Base-by-base conservation (phyloP, 768 basidiomycete species). In the Favolaschia claudopus region DNA sequence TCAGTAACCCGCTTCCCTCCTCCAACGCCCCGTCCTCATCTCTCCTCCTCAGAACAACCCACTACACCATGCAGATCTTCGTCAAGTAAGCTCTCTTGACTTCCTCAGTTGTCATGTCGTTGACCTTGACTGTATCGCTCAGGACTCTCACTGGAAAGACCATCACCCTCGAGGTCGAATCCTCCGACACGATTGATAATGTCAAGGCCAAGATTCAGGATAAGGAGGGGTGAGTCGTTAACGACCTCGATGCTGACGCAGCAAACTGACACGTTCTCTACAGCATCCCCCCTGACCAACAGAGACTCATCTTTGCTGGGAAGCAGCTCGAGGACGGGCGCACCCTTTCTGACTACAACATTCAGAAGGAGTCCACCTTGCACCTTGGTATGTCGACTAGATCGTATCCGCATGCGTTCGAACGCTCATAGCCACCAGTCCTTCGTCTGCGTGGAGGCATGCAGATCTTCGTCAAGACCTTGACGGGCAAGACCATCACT, bases 281-380 rank as follows among this genome's bases (percentile, higher is more conserved):
- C 33, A 63, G 60, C 6, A 73, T 77, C 45, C 73, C 74, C 20
- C 74, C 75, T 39, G 73, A 77, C 64, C 73, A 73, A 50, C 27
- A 77, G 85, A 49, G 91, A 85, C 58, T 93, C 58, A 91, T 88
- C 75, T 94, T 93, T 67, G 92, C 92, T 49, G 92, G 93, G 36
- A 93, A 94, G 80, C 92, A 93, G 71, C 77, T 93, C 20, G 92
- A 95, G 70, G 93, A 95, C 58, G 93, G 92, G 5, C 87, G 92
- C 43, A 94, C 92, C 0, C 81, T 93, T 12, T 85, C 86, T 0
- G 87, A 88, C 59, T 87, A 88, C 67, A 87, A 85, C 72, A 86
- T 85, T 20, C 85, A 85, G 76, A 82, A 86, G 72, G 85, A 85
- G 73, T 80, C 80, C 5, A 86, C 84, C 0, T 82, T 85, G 42